Evolutionary conservation across 176 grass and related monocot genomes (phyloP).

Genomic region (Bromus sterilis): DNA sequence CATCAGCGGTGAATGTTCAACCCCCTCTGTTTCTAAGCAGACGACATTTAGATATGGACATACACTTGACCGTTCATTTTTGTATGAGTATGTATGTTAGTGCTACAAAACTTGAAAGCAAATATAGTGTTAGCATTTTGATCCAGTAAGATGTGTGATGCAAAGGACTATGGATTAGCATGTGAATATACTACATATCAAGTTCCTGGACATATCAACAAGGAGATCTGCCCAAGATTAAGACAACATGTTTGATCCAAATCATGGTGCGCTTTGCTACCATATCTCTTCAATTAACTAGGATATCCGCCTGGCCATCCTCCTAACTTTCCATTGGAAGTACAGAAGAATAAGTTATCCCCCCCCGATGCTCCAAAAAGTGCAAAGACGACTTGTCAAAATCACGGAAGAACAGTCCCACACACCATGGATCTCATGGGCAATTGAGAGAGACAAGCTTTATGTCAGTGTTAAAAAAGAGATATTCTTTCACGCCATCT

Average conservation of each 20-base stretch:
- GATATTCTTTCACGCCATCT: neutral
- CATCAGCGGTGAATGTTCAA: neutral
- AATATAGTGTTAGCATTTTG: neutral
- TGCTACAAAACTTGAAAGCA: neutral
- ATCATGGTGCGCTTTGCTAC: neutral
- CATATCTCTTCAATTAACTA: conserved; percentile 14
- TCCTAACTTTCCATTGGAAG: neutral
- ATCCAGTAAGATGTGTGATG: neutral
- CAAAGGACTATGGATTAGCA: neutral
- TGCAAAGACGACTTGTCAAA: neutral
- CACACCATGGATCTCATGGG: neutral
- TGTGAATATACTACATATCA: neutral
- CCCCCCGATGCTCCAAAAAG: neutral
- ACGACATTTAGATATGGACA: neutral
- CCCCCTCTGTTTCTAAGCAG: neutral
- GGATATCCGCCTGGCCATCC: neutral
- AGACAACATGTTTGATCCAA: neutral
- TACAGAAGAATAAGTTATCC: conserved; percentile 13
- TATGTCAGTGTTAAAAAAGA: neutral
- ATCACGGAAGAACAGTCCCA: neutral
- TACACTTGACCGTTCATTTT: neutral
- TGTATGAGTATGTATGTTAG: neutral
- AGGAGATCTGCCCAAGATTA: neutral
- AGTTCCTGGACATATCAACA: neutral
- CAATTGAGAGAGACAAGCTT: neutral